Evolutionary conservation across 1,284 basidiomycete genomes (phyloP).

Genomic region (Microbotryum violaceum): DNA sequence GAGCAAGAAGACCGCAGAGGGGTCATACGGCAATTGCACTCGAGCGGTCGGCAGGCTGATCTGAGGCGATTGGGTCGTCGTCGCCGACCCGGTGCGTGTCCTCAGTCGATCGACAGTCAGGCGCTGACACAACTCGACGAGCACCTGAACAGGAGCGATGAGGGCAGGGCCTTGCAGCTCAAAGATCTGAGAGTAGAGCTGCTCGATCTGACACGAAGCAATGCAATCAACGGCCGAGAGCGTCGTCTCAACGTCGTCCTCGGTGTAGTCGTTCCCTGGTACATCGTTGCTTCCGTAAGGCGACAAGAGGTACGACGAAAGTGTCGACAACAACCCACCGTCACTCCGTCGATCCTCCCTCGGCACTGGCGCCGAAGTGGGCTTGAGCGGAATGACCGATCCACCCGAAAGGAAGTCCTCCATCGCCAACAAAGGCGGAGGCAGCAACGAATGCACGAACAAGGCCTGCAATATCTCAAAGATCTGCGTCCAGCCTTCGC

Average conservation of each 20-base stretch:
- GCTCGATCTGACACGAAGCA: slow-evolving; percentile 84
- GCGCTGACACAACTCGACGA: slow-evolving; percentile 84
- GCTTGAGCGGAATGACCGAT: slow-evolving; percentile 81
- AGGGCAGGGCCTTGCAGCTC: slow-evolving; percentile 54
- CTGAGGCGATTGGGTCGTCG: slow-evolving; percentile 29
- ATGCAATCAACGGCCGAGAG: slow-evolving; percentile 93
- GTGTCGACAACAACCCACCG: slow-evolving; percentile 80
- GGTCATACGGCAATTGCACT: slow-evolving; percentile 73
- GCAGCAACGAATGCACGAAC: slow-evolving; percentile 86
- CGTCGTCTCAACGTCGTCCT: slow-evolving; percentile 86
- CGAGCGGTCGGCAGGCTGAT: slow-evolving; percentile 37
- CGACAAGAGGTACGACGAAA: slow-evolving; percentile 94
- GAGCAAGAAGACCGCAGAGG: slow-evolving; percentile 83
- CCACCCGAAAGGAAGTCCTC: slow-evolving; percentile 84
- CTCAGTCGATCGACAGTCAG: slow-evolving; percentile 59
- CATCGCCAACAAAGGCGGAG: slow-evolving; percentile 83
- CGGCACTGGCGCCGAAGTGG: slow-evolving; percentile 52
- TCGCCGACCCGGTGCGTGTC: background rate
- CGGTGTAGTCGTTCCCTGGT: slow-evolving; percentile 48
- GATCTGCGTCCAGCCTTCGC: slow-evolving; percentile 86
- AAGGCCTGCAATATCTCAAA: slow-evolving; percentile 98
- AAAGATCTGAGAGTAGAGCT: slow-evolving; percentile 84
- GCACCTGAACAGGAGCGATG: slow-evolving; percentile 69
- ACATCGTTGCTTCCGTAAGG: slow-evolving; percentile 57
- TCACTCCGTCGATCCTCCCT: slow-evolving; percentile 58